A percentile compares a stretch with the other conserved stretches of the same genome.
Conservation (phyloP, 2,329 filamentous ascomycete genomes). For the Fusarium subglutinans region DNA sequence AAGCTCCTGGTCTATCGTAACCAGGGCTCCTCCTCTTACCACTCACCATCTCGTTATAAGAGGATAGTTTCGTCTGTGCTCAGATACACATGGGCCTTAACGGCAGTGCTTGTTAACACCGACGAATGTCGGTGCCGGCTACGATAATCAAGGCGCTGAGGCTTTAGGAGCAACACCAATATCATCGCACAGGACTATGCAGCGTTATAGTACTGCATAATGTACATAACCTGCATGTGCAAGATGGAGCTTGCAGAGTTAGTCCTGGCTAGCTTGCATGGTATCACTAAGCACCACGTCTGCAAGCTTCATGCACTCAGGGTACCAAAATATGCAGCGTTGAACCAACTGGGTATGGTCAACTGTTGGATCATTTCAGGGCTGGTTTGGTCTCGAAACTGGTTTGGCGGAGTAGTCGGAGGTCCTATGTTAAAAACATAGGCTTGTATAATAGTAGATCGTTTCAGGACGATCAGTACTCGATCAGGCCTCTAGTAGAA, state of each 20-base stretch:
- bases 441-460: conserved; percentile 10
- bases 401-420: conserved; percentile 22
- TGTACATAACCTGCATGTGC: conserved; percentile 16
- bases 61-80: conserved; percentile 20
- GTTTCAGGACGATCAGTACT: conserved; percentile 28
- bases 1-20: conserved; percentile 23
- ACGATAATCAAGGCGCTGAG: conserved; percentile 1
- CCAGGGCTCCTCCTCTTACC: conserved; percentile 12
- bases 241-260: conserved; percentile 12
- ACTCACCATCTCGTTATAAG: conserved; percentile 3
- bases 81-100: neutral
- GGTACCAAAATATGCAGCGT: conserved; percentile 31
- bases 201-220: conserved; percentile 6
- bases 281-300: conserved; percentile 8
- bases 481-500: neutral
- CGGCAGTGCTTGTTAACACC: neutral
- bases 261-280: conserved; percentile 11
- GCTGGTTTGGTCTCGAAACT: conserved; percentile 8
- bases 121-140: conserved; percentile 13
- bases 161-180: conserved; percentile 28
- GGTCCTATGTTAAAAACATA: conserved; percentile 10
- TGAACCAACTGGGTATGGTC: conserved; percentile 28
- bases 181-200: conserved; percentile 27
- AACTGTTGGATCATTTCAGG: conserved; percentile 16
- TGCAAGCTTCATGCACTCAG: conserved; percentile 12